phyloP scores from a whole-genome alignment of 176 grass and related monocot species.

The Triticum turgidum region DNA sequence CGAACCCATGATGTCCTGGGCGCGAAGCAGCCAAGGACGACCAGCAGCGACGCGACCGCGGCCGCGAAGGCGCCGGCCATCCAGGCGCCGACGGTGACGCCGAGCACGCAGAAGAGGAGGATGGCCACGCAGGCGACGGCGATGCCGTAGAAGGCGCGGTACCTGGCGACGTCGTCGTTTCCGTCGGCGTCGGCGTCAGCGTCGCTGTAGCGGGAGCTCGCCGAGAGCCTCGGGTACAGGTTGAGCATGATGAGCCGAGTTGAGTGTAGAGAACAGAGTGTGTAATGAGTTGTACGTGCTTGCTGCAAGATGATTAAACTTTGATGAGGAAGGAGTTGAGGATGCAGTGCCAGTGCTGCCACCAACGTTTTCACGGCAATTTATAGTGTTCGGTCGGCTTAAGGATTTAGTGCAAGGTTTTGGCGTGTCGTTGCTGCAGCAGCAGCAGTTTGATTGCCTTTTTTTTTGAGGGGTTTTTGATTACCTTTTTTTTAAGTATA shows the following conservation, averaged over 20 bases:
- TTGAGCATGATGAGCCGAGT: not conserved
- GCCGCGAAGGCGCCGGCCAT: constrained; percentile 29
- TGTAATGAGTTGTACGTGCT: not conserved
- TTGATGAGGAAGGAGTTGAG: not conserved
- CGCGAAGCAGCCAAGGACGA: not conserved
- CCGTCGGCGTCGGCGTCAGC: not conserved
- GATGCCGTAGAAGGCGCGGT: constrained; percentile 33
- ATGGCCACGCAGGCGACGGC: constrained; percentile 16
- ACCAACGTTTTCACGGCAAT: not conserved
- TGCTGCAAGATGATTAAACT: not conserved
- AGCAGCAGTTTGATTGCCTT: not conserved
- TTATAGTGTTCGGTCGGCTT: not conserved
- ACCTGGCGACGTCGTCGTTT: not conserved
- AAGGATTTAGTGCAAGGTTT: no score
- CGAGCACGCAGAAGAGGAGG: constrained; percentile 31
- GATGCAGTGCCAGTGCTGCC: not conserved
- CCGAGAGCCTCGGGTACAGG: not conserved
- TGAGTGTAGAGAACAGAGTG: not conserved
- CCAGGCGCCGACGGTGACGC: not conserved
- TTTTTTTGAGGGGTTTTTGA: not conserved
- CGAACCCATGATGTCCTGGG: not conserved
- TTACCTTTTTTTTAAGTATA: no score
- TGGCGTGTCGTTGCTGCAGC: not conserved
- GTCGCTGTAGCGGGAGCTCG: not conserved
- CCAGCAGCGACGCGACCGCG: not conserved